Base-by-base conservation (phyloP, 768 basidiomycete species). In the Pluteus cervinus region DNA sequence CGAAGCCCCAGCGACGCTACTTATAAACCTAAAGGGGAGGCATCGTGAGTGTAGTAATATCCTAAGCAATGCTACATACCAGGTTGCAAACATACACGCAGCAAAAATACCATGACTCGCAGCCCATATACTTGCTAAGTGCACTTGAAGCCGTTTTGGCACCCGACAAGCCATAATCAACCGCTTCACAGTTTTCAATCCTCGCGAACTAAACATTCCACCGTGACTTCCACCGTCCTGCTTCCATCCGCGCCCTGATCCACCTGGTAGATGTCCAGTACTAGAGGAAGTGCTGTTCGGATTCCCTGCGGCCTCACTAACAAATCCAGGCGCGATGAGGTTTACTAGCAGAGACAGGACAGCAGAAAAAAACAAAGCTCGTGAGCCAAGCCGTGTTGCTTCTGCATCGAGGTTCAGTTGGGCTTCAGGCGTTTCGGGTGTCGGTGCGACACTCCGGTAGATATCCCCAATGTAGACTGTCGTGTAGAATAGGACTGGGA, bases 401-500 rank as follows among this genome's bases (percentile, higher is more conserved):
- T 86, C 82, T 1, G 69, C 69, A 38, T 84, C 76, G 0, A 79
- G 55, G 7, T 49, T 53, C 0, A 51, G 63, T 41, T 51, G 52
- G 29, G 44, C 55, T 30, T 54, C 52, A 16, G 40, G 42, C 5
- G 48, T 42, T 2, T 51, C 41, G 8, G 61, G 43, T 2, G 46
- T 21, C 14, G 62, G 54, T 2, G 63, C 68, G 7, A 67, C 47
- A 3, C 61, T 66, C 43, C 79, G 85, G 66, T 96, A 79, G 8
- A 94, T 69, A 48, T 94, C 93, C 8, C 87, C 86, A 37, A 96
- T 72, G 60, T 91, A 97, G 17, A 88, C 65, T 1, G 86, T 84
- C 3, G 81, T 83, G 63, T 90, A 93, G 60, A 93, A 92, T 1
- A 94, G 68, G 17, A 91, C 62, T 0, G 93, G 92, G 52, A 94